A percentile compares a stretch with the other conserved stretches of the same genome.
These are phyloP conservation scores for Colletotrichum noveboracense DNA, from an alignment of 2,329 filamentous ascomycete species.

Conservation along the genomic window DNA sequence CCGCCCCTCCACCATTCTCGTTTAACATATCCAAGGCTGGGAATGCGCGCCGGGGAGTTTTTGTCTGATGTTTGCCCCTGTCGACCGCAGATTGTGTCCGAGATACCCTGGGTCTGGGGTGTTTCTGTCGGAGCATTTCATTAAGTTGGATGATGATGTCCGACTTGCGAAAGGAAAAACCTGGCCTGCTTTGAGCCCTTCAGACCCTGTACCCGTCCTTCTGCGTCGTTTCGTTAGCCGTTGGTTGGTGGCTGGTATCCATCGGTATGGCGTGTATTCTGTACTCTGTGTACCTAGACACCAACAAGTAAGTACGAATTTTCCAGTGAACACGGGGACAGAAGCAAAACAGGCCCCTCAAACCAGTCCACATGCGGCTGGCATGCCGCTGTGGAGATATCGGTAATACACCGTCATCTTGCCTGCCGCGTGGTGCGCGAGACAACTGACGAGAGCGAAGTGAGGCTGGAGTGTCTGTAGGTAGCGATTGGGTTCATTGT, in stretches of 20 bases:
- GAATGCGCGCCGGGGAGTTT: slow-evolving; percentile 16
- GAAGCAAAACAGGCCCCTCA: background rate
- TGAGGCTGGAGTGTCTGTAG: background rate
- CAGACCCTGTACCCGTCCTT: background rate
- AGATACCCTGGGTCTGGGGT: slow-evolving; percentile 15
- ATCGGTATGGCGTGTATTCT: background rate
- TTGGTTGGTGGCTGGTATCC: background rate
- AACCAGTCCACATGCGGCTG: background rate
- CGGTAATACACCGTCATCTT: background rate
- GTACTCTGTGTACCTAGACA: background rate
- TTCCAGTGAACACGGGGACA: background rate
- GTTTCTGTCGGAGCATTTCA: slow-evolving; percentile 21
- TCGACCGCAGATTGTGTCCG: slow-evolving; percentile 8
- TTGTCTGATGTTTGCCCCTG: slow-evolving; percentile 12
- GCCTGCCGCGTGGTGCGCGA: background rate
- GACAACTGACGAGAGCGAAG: background rate
- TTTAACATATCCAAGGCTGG: background rate
- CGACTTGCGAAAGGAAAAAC: background rate
- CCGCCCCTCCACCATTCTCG: background rate
- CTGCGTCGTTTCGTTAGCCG: background rate
- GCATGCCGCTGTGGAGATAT: background rate
- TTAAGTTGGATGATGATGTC: slow-evolving; percentile 17
- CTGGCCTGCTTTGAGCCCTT: background rate
- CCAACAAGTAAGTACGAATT: background rate
- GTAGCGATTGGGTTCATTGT: background rate